Conservation (phyloP, 129 eudicot species). For the Lonicera japonica region DNA sequence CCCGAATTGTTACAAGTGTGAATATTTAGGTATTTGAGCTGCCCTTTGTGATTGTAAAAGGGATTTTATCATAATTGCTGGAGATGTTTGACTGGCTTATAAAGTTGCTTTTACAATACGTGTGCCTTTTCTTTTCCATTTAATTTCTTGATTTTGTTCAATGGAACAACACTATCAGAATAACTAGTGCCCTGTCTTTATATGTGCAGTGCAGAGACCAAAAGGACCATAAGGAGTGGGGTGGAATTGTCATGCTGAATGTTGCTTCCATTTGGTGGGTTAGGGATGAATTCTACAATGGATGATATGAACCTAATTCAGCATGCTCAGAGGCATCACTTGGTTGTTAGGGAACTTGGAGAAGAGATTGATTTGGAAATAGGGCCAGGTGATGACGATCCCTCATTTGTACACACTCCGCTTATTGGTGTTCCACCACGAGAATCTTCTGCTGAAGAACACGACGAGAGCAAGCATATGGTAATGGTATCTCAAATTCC, state of each 20-base stretch:
- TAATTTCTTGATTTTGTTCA: too few relatives aligned
- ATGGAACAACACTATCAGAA: background rate
- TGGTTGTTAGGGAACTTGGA: slow-evolving; percentile 79
- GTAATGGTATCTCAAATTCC: slow-evolving; percentile 46
- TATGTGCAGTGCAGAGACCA: too few relatives aligned
- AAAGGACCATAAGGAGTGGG: too few relatives aligned
- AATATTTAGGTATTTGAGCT: too few relatives aligned
- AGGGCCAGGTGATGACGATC: slow-evolving; percentile 82
- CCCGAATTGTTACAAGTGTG: too few relatives aligned
- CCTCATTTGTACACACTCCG: slow-evolving; percentile 50
- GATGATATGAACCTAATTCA: slow-evolving; percentile 91
- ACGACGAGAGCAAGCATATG: slow-evolving; percentile 70
- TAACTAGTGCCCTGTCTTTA: background rate
- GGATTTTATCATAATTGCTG: background rate
- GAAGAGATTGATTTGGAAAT: slow-evolving; percentile 95
- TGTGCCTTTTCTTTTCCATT: too few relatives aligned
- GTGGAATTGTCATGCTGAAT: slow-evolving; percentile 83
- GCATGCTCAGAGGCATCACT: slow-evolving; percentile 71
- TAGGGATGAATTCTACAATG: slow-evolving; percentile 88
- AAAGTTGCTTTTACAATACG: too few relatives aligned
- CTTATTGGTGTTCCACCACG: slow-evolving; percentile 55
- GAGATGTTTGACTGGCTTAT: background rate
- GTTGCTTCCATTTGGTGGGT: slow-evolving; percentile 75
- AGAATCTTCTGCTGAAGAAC: slow-evolving; percentile 75
- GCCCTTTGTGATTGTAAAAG: background rate